Evolutionary conservation across 805 yeast species (phyloP).

Genomic region (Cyberlindnera saturnus): DNA sequence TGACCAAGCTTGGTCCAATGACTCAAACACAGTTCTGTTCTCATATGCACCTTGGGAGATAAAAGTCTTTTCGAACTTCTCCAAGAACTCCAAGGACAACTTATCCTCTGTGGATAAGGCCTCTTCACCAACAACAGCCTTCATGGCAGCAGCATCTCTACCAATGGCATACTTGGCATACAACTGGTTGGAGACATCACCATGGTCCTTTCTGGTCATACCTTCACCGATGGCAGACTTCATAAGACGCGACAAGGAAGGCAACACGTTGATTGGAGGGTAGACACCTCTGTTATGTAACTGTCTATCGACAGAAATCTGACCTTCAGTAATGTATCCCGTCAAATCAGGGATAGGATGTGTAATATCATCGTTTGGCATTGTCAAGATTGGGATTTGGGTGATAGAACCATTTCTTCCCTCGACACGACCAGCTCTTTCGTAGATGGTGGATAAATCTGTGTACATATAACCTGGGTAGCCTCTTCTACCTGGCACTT

Average conservation of each 20-base stretch:
- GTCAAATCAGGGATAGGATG: conserved; percentile 99
- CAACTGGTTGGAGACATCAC: conserved; percentile 98
- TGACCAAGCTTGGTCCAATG: conserved; percentile 97
- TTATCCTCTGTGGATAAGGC: conserved; percentile 97
- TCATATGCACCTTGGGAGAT: conserved; percentile 97
- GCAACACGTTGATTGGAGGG: conserved; percentile 98
- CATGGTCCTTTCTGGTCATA: conserved; percentile 99
- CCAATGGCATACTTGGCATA: conserved; percentile 99
- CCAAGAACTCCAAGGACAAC: conserved; percentile 93
- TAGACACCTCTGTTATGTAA: conserved; percentile 93
- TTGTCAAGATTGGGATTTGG: conserved; percentile 96
- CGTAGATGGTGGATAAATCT: conserved; percentile 97
- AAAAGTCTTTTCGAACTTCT: conserved; percentile 94
- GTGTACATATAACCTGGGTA: conserved; percentile 99
- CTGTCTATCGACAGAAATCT: conserved; percentile 95
- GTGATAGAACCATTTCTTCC: conserved; percentile 99
- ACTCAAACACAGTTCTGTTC: conserved; percentile 88
- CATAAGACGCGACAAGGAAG: conserved; percentile 96
- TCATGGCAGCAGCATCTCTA: conserved; percentile 99
- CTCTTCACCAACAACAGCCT: conserved; percentile 99
- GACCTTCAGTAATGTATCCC: conserved; percentile 99
- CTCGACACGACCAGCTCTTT: conserved; percentile 99
- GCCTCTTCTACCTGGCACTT: conserved; percentile 99
- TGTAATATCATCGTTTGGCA: conserved; percentile 99
- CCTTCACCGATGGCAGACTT: conserved; percentile 99